These are phyloP conservation scores for Zostera marina DNA, from an alignment of 116 monocot species.

Conservation along the genomic window DNA sequence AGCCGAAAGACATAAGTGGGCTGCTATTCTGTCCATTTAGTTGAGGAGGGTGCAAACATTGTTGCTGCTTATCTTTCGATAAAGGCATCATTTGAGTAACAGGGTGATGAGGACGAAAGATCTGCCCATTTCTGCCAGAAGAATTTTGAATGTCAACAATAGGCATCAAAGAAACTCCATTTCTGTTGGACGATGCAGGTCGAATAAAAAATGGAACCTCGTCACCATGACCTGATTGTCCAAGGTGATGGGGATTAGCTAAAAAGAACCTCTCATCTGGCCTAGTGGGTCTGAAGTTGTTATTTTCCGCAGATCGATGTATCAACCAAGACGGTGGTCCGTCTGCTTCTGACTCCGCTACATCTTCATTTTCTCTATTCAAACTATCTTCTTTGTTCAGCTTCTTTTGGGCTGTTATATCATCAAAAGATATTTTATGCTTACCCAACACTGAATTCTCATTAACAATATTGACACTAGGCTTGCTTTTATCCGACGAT, in stretches of 20 bases:
- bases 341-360: constrained; percentile 65
- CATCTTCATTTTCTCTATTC: constrained; percentile 57
- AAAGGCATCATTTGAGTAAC: constrained; percentile 41
- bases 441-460: constrained; percentile 35
- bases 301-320: constrained; percentile 28
- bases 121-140: neutral
- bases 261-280: constrained; percentile 19
- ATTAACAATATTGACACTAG: constrained; percentile 13
- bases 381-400: constrained; percentile 49
- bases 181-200: constrained; percentile 9
- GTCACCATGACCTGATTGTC: constrained; percentile 25
- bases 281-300: constrained; percentile 24
- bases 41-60: neutral
- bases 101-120: neutral
- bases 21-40: constrained; percentile 9
- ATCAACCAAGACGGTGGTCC: constrained; percentile 56
- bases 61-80: constrained; percentile 14
- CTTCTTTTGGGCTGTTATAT: constrained; percentile 39
- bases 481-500: constrained; percentile 18
- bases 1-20: constrained; percentile 60
- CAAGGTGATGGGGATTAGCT: constrained; percentile 14
- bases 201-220: constrained; percentile 43
- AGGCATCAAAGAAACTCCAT: constrained; percentile 4
- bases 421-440: constrained; percentile 49
- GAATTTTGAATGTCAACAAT: constrained; percentile 13